Conservation (phyloP, 192 early-diverging fungal genomes). For the Coemansia sp. region DNA sequence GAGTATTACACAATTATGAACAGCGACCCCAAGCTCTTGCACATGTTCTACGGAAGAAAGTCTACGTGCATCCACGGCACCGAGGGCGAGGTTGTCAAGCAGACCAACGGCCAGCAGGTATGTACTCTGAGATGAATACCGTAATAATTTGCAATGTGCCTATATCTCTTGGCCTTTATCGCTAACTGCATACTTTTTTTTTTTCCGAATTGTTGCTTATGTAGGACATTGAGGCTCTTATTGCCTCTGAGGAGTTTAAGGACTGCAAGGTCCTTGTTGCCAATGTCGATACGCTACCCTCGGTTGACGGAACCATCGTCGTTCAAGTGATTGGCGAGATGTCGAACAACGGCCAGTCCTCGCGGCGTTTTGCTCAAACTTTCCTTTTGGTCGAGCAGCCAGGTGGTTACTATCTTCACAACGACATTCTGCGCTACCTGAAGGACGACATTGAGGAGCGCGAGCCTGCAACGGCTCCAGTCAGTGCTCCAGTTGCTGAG, state of each 20-base stretch:
- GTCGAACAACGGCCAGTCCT: slow-evolving; percentile 78
- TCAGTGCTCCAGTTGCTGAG: slow-evolving; percentile 12
- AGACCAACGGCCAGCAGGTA: slow-evolving; percentile 71
- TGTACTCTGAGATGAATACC: slow-evolving; percentile 2
- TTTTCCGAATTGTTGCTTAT: not conserved
- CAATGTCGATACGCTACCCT: slow-evolving; percentile 84
- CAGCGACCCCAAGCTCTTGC: slow-evolving; percentile 77
- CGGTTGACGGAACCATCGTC: slow-evolving; percentile 77
- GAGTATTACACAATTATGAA: slow-evolving; percentile 95
- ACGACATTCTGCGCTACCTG: slow-evolving; percentile 94
- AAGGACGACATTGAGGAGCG: slow-evolving; percentile 81
- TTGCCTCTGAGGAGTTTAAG: slow-evolving; percentile 76
- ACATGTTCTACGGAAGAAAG: slow-evolving; percentile 88
- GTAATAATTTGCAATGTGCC: not conserved
- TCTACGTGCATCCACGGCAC: slow-evolving; percentile 82
- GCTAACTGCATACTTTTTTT: slow-evolving; percentile 38
- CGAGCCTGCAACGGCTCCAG: slow-evolving; percentile 34
- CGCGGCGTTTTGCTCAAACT: slow-evolving; percentile 90
- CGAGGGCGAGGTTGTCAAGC: slow-evolving; percentile 73
- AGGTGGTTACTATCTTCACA: slow-evolving; percentile 90
- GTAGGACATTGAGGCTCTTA: slow-evolving; percentile 85
- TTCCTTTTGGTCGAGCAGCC: slow-evolving; percentile 90
- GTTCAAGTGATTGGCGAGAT: slow-evolving; percentile 93
- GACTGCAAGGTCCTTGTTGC: slow-evolving; percentile 87
- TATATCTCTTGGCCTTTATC: slow-evolving; percentile 20